phyloP scores from a whole-genome alignment of 352 stramenopile species.

The Pythium dissimile region DNA sequence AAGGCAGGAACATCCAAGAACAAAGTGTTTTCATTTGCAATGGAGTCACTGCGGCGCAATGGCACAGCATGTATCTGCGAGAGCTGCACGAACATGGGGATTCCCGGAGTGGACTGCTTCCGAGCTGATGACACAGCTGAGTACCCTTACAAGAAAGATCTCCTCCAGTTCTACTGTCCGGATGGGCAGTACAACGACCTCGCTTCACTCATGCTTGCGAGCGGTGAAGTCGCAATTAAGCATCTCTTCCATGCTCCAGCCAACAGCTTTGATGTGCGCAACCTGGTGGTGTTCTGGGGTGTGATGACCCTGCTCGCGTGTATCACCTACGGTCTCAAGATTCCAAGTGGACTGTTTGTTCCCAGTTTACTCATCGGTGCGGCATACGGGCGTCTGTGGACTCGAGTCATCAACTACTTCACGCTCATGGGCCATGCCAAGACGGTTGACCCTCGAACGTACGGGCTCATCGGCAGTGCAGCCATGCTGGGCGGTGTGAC shows the following conservation, averaged over 20 bases:
- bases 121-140: conserved; percentile 60
- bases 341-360: conserved; percentile 97
- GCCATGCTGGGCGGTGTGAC: conserved; percentile 96
- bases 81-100: conserved; percentile 41
- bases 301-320: conserved; percentile 82
- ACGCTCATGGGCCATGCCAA: conserved; percentile 49
- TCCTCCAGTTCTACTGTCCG: conserved; percentile 95
- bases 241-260: conserved; percentile 93
- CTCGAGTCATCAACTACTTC: conserved; percentile 82
- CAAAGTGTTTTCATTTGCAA: conserved; percentile 66
- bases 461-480: conserved; percentile 94
- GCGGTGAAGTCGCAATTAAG: conserved; percentile 92
- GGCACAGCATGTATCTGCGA: conserved; percentile 71
- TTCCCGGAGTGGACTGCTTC: conserved; percentile 60
- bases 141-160: conserved; percentile 81
- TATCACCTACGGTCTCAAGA: conserved; percentile 94
- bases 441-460: conserved; percentile 86
- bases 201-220: conserved; percentile 93
- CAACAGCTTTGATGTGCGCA: conserved; percentile 69
- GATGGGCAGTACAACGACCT: conserved; percentile 97
- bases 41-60: conserved; percentile 66
- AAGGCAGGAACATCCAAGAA: conserved; percentile 33
- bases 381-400: conserved; percentile 92
- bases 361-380: conserved; percentile 93
- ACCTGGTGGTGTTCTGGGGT: conserved; percentile 70